A percentile compares a stretch with the other conserved stretches of the same genome.
phyloP scores from a whole-genome alignment of 257 asterid species.

The Echites panduratus region DNA sequence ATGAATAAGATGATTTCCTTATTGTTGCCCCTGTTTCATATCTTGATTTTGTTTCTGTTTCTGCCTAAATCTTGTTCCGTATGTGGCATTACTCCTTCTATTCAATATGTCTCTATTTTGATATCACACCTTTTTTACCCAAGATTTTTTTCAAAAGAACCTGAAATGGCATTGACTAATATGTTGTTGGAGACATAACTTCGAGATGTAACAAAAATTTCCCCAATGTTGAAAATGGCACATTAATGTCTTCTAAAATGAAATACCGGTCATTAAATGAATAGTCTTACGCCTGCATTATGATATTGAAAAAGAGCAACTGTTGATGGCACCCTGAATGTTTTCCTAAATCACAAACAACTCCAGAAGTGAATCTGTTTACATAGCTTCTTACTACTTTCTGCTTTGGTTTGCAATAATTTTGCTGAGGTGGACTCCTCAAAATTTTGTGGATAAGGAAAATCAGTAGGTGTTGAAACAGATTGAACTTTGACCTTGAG shows the following conservation, averaged over 20 bases:
- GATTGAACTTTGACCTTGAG: not conserved
- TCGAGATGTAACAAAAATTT: not conserved
- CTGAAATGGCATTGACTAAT: not conserved
- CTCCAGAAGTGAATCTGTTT: not conserved
- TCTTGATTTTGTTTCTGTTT: not conserved
- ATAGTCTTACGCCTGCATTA: not conserved
- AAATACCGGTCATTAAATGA: not conserved
- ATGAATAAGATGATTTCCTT: not conserved
- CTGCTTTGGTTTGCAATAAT: not conserved
- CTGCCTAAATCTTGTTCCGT: not conserved
- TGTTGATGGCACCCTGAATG: not conserved
- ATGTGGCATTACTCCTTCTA: not conserved
- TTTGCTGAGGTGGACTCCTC: not conserved
- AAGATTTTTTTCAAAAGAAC: not conserved
- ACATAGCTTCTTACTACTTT: not conserved
- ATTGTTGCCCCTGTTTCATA: not conserved
- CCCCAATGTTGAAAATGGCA: not conserved
- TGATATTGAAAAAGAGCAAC: not conserved
- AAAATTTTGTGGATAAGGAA: not conserved
- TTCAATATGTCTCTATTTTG: not conserved
- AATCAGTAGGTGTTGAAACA: not conserved
- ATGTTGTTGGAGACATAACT: not conserved
- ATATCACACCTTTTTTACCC: not conserved
- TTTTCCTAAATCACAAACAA: not conserved
- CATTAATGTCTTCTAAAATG: not conserved